Conservation (phyloP, 1,284 basidiomycete genomes). For the Earliella scabrosa region DNA sequence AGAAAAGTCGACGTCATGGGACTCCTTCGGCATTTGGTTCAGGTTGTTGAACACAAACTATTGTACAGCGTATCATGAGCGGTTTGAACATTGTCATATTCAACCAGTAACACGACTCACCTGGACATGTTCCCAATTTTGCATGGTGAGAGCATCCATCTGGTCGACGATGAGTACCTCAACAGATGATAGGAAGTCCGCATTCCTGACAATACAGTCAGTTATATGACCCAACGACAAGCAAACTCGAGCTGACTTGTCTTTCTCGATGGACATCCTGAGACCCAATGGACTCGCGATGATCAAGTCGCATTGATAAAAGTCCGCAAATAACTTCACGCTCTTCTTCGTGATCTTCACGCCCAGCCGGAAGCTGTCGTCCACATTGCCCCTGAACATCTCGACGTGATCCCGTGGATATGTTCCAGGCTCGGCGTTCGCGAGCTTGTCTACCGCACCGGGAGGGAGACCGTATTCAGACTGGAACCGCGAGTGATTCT, state of each 20-base stretch:
- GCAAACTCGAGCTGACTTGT: slow-evolving; percentile 62
- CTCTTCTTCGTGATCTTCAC: slow-evolving; percentile 92
- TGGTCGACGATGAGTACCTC: slow-evolving; percentile 96
- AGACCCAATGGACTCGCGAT: slow-evolving; percentile 93
- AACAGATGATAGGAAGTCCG: slow-evolving; percentile 92
- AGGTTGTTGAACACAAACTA: slow-evolving; percentile 87
- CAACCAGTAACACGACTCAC: slow-evolving; percentile 43
- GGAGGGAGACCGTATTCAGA: slow-evolving; percentile 85
- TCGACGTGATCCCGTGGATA: slow-evolving; percentile 92
- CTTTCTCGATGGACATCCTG: slow-evolving; percentile 92
- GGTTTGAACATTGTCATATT: not conserved
- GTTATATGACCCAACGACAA: not conserved
- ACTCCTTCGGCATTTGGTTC: slow-evolving; percentile 90
- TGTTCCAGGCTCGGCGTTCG: slow-evolving; percentile 68
- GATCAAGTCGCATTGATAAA: slow-evolving; percentile 91
- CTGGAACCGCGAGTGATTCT: slow-evolving; percentile 85
- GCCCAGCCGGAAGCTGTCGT: slow-evolving; percentile 94
- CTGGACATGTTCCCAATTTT: slow-evolving; percentile 99
- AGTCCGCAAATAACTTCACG: slow-evolving; percentile 87
- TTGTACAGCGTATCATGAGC: not conserved
- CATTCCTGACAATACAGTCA: slow-evolving; percentile 51
- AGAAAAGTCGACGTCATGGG: slow-evolving; percentile 94
- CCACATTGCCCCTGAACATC: slow-evolving; percentile 96
- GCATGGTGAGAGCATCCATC: slow-evolving; percentile 93
- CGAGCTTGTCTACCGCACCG: slow-evolving; percentile 84